Conservation (phyloP, 495 filamentous ascomycete species). For the Hypoxylon rickii region DNA sequence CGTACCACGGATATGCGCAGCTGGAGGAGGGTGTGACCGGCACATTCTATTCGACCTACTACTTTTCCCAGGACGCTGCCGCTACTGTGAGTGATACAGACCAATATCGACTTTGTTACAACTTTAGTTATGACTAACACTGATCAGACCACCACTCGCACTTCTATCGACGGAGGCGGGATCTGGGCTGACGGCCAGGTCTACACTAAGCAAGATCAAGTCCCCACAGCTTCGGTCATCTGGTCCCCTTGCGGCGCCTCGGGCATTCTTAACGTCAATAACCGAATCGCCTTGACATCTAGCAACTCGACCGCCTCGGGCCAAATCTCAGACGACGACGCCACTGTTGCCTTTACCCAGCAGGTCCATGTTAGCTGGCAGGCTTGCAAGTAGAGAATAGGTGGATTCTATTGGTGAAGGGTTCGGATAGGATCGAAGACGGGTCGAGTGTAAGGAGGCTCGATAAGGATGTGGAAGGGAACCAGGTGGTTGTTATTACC, state of each 20-base stretch:
- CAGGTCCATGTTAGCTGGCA: conserved; percentile 59
- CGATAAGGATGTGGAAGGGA: neutral
- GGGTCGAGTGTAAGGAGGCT: neutral
- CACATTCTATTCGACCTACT: conserved; percentile 61
- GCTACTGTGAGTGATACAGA: conserved; percentile 47
- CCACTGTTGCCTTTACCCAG: conserved; percentile 60
- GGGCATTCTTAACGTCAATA: conserved; percentile 64
- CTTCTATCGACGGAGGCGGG: conserved; percentile 52
- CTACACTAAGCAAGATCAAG: conserved; percentile 60
- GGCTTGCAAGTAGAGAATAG: conserved; percentile 43
- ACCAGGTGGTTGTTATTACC: neutral
- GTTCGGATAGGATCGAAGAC: neutral
- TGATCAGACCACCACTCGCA: conserved; percentile 53
- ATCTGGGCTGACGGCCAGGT: conserved; percentile 54
- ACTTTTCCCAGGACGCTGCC: conserved; percentile 56
- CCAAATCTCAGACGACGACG: conserved; percentile 60
- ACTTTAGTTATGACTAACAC: no score
- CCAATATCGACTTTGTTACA: no score
- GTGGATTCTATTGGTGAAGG: no score
- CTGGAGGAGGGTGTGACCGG: conserved; percentile 59
- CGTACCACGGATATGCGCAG: conserved; percentile 62
- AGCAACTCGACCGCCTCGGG: conserved; percentile 49
- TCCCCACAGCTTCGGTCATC: conserved; percentile 58
- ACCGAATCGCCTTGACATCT: conserved; percentile 58
- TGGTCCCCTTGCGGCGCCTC: conserved; percentile 60